Conservation (phyloP, 768 basidiomycete species). For the Chalciporus chontae region DNA sequence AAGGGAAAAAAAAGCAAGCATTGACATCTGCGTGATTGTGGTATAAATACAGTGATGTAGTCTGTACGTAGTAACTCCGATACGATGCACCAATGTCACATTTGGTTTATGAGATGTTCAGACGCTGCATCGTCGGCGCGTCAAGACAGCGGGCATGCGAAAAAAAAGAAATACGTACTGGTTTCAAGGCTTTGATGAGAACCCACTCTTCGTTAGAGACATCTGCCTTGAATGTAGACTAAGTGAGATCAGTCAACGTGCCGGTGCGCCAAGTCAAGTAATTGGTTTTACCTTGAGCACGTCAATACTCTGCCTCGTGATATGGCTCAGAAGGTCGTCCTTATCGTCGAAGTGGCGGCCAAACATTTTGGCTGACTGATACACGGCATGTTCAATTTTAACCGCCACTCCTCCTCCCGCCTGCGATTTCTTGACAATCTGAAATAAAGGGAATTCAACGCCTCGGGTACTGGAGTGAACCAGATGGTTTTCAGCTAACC, state of each 20-base stretch:
- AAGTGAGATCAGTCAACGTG: constrained; percentile 10
- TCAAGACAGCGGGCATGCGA: background rate
- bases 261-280: background rate
- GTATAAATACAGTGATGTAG: constrained; percentile 30
- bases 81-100: constrained; percentile 9
- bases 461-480: background rate
- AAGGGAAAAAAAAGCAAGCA: background rate
- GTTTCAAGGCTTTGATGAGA: constrained; percentile 84
- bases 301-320: constrained; percentile 92
- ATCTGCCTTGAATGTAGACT: constrained; percentile 86
- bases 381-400: constrained; percentile 97
- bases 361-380: constrained; percentile 93
- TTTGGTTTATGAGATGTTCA: constrained; percentile 32
- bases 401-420: constrained; percentile 96
- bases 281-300: constrained; percentile 73
- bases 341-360: constrained; percentile 96
- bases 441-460: constrained; percentile 6
- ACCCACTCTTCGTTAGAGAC: constrained; percentile 91
- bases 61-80: constrained; percentile 25
- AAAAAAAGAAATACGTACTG: constrained; percentile 36
- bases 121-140: constrained; percentile 27
- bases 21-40: constrained; percentile 1
- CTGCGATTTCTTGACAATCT: constrained; percentile 91
- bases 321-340: constrained; percentile 88
- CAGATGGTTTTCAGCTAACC: constrained; percentile 36